Evolutionary conservation across 805 yeast species (phyloP).

Genomic region (Ogataea pini): DNA sequence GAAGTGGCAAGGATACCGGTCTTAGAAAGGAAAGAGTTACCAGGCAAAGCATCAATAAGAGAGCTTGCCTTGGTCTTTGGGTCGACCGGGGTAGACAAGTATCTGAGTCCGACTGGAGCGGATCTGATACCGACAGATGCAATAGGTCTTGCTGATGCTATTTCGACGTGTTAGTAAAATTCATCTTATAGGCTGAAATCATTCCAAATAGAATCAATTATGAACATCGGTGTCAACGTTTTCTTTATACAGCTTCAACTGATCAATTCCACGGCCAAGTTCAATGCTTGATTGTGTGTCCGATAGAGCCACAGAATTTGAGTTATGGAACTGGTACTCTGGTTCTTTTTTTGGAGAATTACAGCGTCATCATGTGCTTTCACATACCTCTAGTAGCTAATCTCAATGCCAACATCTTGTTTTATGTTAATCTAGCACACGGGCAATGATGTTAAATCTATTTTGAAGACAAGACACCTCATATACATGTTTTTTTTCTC

Average conservation of each 20-base stretch:
- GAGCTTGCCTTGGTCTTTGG: conserved; percentile 91
- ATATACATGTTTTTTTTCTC: conserved; percentile 1
- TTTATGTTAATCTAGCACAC: conserved; percentile 10
- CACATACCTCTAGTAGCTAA: conserved; percentile 34
- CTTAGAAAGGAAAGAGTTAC: conserved; percentile 82
- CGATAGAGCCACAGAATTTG: conserved; percentile 2
- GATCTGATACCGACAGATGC: conserved; percentile 27
- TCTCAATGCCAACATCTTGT: conserved; percentile 33
- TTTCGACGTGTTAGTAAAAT: conserved; percentile 10
- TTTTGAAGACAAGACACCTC: conserved; percentile 2
- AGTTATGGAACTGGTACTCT: not conserved
- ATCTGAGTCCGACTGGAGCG: conserved; percentile 58
- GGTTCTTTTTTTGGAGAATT: not conserved
- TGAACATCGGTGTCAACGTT: not conserved
- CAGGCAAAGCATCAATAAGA: conserved; percentile 90
- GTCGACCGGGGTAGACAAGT: conserved; percentile 64
- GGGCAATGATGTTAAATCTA: not conserved
- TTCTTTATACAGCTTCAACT: not conserved
- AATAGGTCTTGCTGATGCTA: conserved; percentile 39
- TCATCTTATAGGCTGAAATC: not conserved
- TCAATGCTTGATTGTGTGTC: conserved; percentile 1
- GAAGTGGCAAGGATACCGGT: conserved; percentile 94
- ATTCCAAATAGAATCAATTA: too few species aligned
- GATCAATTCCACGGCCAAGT: not conserved
- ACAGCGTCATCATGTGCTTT: not conserved